phyloP scores from a whole-genome alignment of 805 yeast species.

The Starmerella vaccinii region DNA sequence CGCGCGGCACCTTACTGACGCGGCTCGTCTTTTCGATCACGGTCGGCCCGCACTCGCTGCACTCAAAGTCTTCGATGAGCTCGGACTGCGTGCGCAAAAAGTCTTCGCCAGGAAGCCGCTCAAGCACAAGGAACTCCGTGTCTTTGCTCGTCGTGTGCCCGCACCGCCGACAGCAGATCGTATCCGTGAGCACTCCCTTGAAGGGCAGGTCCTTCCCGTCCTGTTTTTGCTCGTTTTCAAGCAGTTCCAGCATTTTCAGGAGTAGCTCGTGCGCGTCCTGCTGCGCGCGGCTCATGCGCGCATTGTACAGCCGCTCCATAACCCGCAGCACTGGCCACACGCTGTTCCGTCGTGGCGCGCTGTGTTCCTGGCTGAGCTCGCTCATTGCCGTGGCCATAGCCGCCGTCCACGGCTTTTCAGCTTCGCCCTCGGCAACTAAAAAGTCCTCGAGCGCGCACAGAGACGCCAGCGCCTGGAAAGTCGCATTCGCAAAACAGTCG shows the following conservation, averaged over 20 bases:
- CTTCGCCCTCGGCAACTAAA: conserved; percentile 16
- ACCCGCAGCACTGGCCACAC: conserved; percentile 72
- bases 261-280: conserved; percentile 94
- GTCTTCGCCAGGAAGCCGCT: conserved; percentile 41
- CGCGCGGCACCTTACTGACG: conserved; percentile 55
- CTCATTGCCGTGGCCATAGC: conserved; percentile 21
- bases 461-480: conserved; percentile 50
- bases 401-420: conserved; percentile 18
- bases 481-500: conserved; percentile 88
- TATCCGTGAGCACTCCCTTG: conserved; percentile 54
- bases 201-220: conserved; percentile 49
- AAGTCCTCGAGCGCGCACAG: conserved; percentile 23
- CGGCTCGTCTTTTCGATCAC: conserved; percentile 55
- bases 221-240: conserved; percentile 46
- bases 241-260: conserved; percentile 67
- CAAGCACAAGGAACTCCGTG: conserved; percentile 61
- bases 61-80: conserved; percentile 63
- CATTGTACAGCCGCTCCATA: conserved; percentile 60
- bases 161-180: conserved; percentile 62
- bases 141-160: conserved; percentile 48
- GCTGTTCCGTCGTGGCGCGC: conserved; percentile 46
- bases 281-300: conserved; percentile 68
- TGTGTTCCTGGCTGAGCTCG: conserved; percentile 51
- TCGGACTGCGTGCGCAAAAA: conserved; percentile 52
- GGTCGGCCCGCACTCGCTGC: conserved; percentile 53